Base-by-base conservation (phyloP, 192 early-diverging fungal genomes). In the Dispira parvispora region DNA sequence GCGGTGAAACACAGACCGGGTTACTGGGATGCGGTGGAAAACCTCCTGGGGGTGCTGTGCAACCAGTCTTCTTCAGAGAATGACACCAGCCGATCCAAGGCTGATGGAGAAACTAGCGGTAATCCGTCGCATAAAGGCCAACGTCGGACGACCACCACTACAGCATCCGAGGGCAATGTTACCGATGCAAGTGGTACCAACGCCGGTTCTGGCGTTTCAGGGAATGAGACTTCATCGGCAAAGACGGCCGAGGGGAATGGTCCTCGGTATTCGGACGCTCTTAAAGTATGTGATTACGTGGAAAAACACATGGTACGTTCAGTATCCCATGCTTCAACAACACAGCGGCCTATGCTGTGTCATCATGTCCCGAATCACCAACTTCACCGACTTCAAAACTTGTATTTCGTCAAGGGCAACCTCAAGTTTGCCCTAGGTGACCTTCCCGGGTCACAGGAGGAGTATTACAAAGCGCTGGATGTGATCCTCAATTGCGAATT, bases 1-100 rank as follows among this genome's bases (percentile, higher is more conserved):
- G 91, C 91, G 0, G 88, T 94, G 56, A 68, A 78, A 63, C 76
- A 91, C 62, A 73, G 91, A 14, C 91, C 91, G 0, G 86, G 87
- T 11, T 94, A 94, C 72, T 94, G 89, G 89, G 91, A 94, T 63
- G 91, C 89, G 6, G 84, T 85, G 25, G 87, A 91, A 67, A 92
- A 92, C 64, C 75, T 94, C 43, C 83, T 92, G 42, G 86, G 87
- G 18, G 80, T 90, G 26, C 70, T 92, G 45, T 89, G 87, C 72
- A 72, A 68, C 46, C 52, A 63, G 3, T 20, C 58, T 11, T 38
- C 58, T 26, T 11, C 54, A 21, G 46, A 9, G 6, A 55, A 32
- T n/a, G 23, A 43, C 42, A 53, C 64, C 16, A 50, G 28, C 32
- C 64, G 46, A 28, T 52, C 55, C 10, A 58, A 54, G 3, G 46